Evolutionary conservation across 768 basidiomycete species (phyloP).

Genomic region (Lactifluus pinguis): DNA sequence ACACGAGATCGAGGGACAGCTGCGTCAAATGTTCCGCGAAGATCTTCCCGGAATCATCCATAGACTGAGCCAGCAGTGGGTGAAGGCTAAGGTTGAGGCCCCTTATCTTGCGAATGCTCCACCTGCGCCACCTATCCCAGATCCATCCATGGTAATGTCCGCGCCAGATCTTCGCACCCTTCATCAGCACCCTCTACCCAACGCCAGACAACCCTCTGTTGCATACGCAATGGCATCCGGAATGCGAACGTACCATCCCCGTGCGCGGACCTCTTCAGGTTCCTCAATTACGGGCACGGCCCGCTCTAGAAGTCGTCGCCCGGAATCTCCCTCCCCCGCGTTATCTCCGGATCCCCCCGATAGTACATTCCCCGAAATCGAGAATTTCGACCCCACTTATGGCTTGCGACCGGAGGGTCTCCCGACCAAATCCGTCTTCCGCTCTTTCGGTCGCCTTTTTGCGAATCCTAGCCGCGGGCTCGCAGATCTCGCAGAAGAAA

Average conservation of each 20-base stretch:
- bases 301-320: slow-evolving; percentile 9
- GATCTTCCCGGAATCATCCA: slow-evolving; percentile 97
- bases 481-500: slow-evolving; percentile 72
- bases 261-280: slow-evolving; percentile 10
- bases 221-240: slow-evolving; percentile 1
- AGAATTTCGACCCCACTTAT: slow-evolving; percentile 94
- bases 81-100: slow-evolving; percentile 88
- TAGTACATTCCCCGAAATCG: slow-evolving; percentile 50
- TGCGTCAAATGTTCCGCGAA: slow-evolving; percentile 97
- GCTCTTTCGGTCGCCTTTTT: slow-evolving; percentile 68
- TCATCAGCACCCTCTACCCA: neutral
- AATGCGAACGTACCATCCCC: slow-evolving; percentile 3
- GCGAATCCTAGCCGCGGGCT: slow-evolving; percentile 54
- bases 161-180: slow-evolving; percentile 6
- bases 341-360: slow-evolving; percentile 22
- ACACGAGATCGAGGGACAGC: slow-evolving; percentile 91
- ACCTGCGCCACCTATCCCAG: slow-evolving; percentile 22
- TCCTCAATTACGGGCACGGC: slow-evolving; percentile 4
- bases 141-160: slow-evolving; percentile 13
- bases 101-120: slow-evolving; percentile 64
- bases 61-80: slow-evolving; percentile 90
- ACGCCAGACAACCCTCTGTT: neutral
- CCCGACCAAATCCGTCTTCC: slow-evolving; percentile 76
- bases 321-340: slow-evolving; percentile 26
- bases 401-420: slow-evolving; percentile 89